These are phyloP conservation scores for Linderina pennispora DNA, from an alignment of 192 early-diverging fungal species.

Conservation along the genomic window DNA sequence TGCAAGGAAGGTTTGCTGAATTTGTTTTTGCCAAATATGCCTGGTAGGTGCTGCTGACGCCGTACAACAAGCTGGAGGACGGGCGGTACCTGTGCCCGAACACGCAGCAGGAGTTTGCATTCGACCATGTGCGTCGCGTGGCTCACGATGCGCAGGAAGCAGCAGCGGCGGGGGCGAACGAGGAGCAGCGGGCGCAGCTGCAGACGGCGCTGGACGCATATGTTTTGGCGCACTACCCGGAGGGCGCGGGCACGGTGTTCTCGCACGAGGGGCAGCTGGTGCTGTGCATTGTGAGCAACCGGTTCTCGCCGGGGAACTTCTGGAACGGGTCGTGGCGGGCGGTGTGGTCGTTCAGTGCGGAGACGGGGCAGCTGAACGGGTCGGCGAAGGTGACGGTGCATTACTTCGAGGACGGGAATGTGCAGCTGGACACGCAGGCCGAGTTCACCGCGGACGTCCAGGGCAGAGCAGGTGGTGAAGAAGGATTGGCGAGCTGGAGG, in stretches of 20 bases:
- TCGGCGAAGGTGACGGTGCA: slow-evolving; percentile 78
- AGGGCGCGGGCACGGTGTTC: slow-evolving; percentile 63
- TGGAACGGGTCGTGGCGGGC: slow-evolving; percentile 98
- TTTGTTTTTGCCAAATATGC: neutral
- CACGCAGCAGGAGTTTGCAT: slow-evolving; percentile 58
- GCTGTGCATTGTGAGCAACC: slow-evolving; percentile 73
- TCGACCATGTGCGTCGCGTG: slow-evolving; percentile 76
- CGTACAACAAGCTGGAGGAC: slow-evolving; percentile 60
- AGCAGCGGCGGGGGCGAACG: slow-evolving; percentile 1
- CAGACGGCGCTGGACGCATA: slow-evolving; percentile 62
- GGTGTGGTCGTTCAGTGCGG: slow-evolving; percentile 65
- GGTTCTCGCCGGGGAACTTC: slow-evolving; percentile 88
- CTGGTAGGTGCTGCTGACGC: slow-evolving; percentile 66
- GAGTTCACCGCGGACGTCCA: slow-evolving; percentile 45
- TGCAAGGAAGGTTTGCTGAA: too few species aligned
- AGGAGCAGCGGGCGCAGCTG: slow-evolving; percentile 46
- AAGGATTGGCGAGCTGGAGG: slow-evolving; percentile 67
- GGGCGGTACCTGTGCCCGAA: slow-evolving; percentile 71
- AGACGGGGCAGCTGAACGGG: slow-evolving; percentile 59
- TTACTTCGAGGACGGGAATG: slow-evolving; percentile 99
- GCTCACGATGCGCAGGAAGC: slow-evolving; percentile 18
- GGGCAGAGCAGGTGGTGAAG: slow-evolving; percentile 56
- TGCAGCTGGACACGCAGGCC: slow-evolving; percentile 83
- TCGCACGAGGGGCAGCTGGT: slow-evolving; percentile 31
- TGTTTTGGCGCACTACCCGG: slow-evolving; percentile 70